These are phyloP conservation scores for Cyberlindnera galapagoensis DNA, from an alignment of 805 yeast genomes.

Conservation along the genomic window DNA sequence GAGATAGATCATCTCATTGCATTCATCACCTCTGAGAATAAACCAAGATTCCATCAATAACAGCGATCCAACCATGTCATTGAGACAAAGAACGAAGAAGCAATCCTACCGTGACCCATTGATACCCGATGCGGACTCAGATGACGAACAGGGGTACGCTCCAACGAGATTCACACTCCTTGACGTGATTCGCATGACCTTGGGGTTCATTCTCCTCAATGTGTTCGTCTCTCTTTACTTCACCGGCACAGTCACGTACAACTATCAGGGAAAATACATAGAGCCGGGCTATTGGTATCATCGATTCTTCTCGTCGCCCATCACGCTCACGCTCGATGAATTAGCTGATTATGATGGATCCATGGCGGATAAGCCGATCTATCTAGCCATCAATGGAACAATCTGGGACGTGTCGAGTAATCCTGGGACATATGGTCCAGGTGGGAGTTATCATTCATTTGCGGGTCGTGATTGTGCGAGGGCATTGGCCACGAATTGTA, in stretches of 20 bases:
- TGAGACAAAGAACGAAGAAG: too few species aligned
- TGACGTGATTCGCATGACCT: conserved; percentile 19
- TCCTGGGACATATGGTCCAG: conserved; percentile 38
- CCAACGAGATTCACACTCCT: conserved; percentile 11
- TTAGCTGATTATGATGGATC: conserved; percentile 39
- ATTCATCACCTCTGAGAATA: too few species aligned
- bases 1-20: too few species aligned
- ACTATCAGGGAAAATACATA: conserved; percentile 39
- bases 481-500: conserved; percentile 55
- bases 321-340: conserved; percentile 31
- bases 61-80: too few species aligned
- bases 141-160: too few species aligned
- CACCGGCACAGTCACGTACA: conserved; percentile 34
- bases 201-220: conserved; percentile 14
- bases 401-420: conserved; percentile 47
- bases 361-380: conserved; percentile 36
- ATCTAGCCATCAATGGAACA: conserved; percentile 44
- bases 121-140: too few species aligned
- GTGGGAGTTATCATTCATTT: conserved; percentile 39
- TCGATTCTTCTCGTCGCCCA: conserved; percentile 9
- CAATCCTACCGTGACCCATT: too few species aligned
- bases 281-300: conserved; percentile 29
- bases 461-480: conserved; percentile 51
- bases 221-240: conserved; percentile 10
- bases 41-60: too few species aligned